phyloP scores from a whole-genome alignment of 345 rosid genomes.

The Psidium guajava region DNA sequence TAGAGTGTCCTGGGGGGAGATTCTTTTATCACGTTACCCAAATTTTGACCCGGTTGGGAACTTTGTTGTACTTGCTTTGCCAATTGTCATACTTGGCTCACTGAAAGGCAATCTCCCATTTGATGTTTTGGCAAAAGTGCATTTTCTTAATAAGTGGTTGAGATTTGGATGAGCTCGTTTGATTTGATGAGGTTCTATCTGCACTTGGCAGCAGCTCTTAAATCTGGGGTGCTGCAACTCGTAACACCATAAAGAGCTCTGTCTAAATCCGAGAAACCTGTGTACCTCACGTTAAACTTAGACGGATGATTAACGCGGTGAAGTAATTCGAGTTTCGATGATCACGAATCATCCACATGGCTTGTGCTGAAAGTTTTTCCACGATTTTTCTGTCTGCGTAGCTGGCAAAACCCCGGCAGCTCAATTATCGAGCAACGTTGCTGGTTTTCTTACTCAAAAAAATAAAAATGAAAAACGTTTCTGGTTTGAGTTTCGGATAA shows the following conservation, averaged over 20 bases:
- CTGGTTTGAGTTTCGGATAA: background rate
- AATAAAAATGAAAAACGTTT: too few species aligned
- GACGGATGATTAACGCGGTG: background rate
- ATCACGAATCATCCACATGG: background rate
- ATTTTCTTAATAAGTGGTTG: background rate
- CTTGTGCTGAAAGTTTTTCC: background rate
- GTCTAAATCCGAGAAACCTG: background rate
- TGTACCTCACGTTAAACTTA: background rate
- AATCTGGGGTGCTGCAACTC: background rate
- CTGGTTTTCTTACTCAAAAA: background rate
- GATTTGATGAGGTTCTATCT: background rate
- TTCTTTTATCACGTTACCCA: background rate
- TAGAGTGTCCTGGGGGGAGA: background rate
- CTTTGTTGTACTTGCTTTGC: background rate
- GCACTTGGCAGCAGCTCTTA: background rate
- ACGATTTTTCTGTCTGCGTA: background rate
- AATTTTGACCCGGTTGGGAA: background rate
- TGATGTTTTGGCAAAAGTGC: background rate
- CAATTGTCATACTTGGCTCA: background rate
- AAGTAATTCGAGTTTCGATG: background rate
- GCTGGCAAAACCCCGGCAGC: background rate
- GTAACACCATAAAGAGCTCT: background rate
- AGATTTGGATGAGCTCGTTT: background rate
- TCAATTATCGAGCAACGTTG: background rate
- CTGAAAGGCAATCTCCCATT: background rate